A percentile compares a stretch with the other conserved stretches of the same genome.
These are phyloP conservation scores for Osmanthus fragrans DNA, from an alignment of 257 asterid genomes.

Conservation along the genomic window DNA sequence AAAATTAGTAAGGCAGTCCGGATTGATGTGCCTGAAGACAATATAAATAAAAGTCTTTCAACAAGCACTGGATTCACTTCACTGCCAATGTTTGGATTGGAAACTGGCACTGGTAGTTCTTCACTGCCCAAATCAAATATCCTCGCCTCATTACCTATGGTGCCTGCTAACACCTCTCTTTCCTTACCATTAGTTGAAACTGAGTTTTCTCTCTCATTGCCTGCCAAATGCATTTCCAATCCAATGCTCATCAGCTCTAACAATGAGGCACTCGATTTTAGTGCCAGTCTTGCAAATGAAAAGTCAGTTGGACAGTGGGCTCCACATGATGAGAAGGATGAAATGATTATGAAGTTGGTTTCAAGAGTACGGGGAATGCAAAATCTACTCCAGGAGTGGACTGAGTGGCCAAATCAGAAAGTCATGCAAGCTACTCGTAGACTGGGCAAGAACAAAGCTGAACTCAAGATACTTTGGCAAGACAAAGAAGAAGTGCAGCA, in stretches of 20 bases:
- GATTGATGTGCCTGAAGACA: conserved; percentile 46
- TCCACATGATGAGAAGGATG: conserved; percentile 73
- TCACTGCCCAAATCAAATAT: conserved; percentile 36
- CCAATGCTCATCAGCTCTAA: conserved; percentile 40
- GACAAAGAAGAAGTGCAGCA: conserved; percentile 92
- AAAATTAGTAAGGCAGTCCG: conserved; percentile 46
- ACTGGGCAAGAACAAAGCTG: conserved; percentile 72
- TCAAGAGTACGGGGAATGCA: conserved; percentile 74
- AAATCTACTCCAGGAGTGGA: conserved; percentile 91
- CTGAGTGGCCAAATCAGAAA: conserved; percentile 99
- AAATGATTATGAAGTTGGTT: conserved; percentile 69
- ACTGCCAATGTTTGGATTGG: conserved; percentile 18
- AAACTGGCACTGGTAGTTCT: conserved; percentile 33
- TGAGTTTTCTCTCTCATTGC: conserved; percentile 73
- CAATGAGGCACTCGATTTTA: no score
- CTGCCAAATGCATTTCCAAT: conserved; percentile 50
- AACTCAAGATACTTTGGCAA: conserved; percentile 81
- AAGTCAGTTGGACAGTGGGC: conserved; percentile 46
- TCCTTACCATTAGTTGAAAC: conserved; percentile 68
- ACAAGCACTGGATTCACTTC: no score
- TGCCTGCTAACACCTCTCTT: conserved; percentile 28
- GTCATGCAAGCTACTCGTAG: conserved; percentile 64
- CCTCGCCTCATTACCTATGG: conserved; percentile 35
- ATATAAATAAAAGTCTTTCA: conserved; percentile 33
- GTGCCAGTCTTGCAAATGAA: conserved; percentile 30